Conservation (phyloP, 805 yeast genomes). For the Zygoascus flipseniorum region DNA sequence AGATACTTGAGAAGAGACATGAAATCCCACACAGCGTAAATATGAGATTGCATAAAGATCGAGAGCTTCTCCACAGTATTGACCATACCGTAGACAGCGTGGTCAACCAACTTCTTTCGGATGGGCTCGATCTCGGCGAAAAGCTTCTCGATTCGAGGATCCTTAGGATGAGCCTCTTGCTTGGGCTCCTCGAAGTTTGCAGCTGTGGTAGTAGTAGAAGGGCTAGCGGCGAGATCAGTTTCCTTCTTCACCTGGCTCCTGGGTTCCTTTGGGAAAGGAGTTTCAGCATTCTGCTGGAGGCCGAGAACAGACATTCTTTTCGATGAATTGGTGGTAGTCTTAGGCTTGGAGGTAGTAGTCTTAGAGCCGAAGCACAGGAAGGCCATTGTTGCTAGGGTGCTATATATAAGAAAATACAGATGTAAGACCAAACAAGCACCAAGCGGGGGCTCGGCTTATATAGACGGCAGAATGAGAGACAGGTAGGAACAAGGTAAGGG, state of each 20-base stretch:
- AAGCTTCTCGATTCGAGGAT: conserved; percentile 10
- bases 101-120: conserved; percentile 13
- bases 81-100: conserved; percentile 13
- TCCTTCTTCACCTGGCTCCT: background rate
- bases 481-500: no score
- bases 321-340: background rate
- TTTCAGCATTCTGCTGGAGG: background rate
- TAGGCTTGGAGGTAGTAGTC: background rate
- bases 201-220: background rate
- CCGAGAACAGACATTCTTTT: conserved; percentile 2
- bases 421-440: background rate
- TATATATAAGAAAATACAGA: background rate
- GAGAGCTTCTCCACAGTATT: conserved; percentile 12
- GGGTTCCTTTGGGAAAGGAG: background rate
- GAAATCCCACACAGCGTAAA: conserved; percentile 19
- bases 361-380: conserved; percentile 1
- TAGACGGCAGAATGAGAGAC: background rate
- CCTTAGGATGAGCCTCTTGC: background rate
- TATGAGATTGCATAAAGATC: conserved; percentile 14
- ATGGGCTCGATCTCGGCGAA: conserved; percentile 14
- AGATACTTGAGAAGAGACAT: conserved; percentile 15
- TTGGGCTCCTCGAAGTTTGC: background rate
- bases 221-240: background rate
- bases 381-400: background rate
- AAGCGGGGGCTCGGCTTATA: background rate